A percentile compares a stretch with the other conserved stretches of the same genome.
phyloP scores from a whole-genome alignment of 2,329 filamentous ascomycete genomes.

The Aquanectria penicillioides region DNA sequence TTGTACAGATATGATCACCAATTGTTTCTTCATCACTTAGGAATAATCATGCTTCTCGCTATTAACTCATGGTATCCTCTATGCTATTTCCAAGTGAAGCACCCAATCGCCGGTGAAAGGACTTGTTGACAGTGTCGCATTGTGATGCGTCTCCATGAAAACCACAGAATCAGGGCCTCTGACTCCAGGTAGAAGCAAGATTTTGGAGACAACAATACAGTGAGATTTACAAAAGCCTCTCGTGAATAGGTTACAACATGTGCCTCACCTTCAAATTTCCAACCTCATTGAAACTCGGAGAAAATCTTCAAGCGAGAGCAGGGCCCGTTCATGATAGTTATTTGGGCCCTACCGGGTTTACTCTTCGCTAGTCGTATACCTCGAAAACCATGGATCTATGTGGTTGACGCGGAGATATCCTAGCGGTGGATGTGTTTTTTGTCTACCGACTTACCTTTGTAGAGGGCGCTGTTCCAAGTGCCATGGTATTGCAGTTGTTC shows the following conservation, averaged over 20 bases:
- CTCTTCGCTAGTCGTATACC: conserved; percentile 96
- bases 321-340: conserved; percentile 60
- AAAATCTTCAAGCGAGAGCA: conserved; percentile 85
- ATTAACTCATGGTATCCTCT: neutral
- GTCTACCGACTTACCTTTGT: conserved; percentile 36
- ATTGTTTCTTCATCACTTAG: conserved; percentile 6
- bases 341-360: conserved; percentile 60
- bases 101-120: neutral
- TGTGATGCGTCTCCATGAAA: too few species aligned
- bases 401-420: conserved; percentile 89
- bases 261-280: conserved; percentile 89
- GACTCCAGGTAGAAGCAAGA: neutral
- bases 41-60: conserved; percentile 19
- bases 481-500: conserved; percentile 23
- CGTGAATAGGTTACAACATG: conserved; percentile 54
- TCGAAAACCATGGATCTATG: conserved; percentile 76
- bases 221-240: neutral
- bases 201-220: too few species aligned
- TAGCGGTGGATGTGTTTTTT: conserved; percentile 63
- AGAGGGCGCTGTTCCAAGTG: conserved; percentile 3
- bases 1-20: conserved; percentile 11
- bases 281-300: conserved; percentile 71
- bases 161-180: too few species aligned
- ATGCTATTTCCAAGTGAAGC: neutral
- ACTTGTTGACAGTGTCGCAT: too few species aligned